These are phyloP conservation scores for Pouteria campechiana DNA, from an alignment of 179 eudicot species.

Conservation along the genomic window DNA sequence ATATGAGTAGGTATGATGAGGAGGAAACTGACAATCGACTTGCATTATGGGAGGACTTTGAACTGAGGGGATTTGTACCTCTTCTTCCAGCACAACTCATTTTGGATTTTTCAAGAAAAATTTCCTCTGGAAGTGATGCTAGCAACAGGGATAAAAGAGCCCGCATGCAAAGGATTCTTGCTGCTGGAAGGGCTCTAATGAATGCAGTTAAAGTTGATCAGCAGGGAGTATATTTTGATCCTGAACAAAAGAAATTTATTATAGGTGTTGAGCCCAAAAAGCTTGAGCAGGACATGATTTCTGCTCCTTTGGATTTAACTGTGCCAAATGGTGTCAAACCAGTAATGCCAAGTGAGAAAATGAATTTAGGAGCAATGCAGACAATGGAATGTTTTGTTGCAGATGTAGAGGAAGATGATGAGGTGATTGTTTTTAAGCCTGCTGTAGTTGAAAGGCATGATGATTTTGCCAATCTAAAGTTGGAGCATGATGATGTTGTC, in stretches of 20 bases:
- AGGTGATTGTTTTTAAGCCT: conserved; percentile 93
- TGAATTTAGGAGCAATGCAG: conserved; percentile 8
- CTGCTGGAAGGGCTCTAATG: conserved; percentile 79
- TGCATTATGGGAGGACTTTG: conserved; percentile 87
- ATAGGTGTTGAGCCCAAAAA: conserved; percentile 41
- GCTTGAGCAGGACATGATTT: conserved; percentile 18
- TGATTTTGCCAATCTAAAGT: conserved; percentile 17
- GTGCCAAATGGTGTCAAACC: conserved; percentile 8
- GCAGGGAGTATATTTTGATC: conserved; percentile 51
- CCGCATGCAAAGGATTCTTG: conserved; percentile 71
- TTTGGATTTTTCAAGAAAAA: conserved; percentile 75
- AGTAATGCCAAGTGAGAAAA: conserved; percentile 12
- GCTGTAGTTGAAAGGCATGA: conserved; percentile 34
- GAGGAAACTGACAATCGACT: conserved; percentile 49
- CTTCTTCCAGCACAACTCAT: conserved; percentile 73
- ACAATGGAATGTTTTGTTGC: conserved; percentile 25
- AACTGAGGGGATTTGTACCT: conserved; percentile 85
- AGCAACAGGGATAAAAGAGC: conserved; percentile 48
- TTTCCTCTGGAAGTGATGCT: conserved; percentile 37
- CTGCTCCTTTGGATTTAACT: conserved; percentile 13
- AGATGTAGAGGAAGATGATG: conserved; percentile 77
- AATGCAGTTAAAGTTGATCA: conserved; percentile 47
- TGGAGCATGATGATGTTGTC: conserved; percentile 17
- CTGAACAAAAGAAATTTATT: conserved; percentile 43
- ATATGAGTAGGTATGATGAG: conserved; percentile 70